A percentile compares a stretch with the other conserved stretches of the same genome.
phyloP scores from a whole-genome alignment of 2,329 filamentous ascomycete genomes.

The Paraphaeosphaeria sporulosa region DNA sequence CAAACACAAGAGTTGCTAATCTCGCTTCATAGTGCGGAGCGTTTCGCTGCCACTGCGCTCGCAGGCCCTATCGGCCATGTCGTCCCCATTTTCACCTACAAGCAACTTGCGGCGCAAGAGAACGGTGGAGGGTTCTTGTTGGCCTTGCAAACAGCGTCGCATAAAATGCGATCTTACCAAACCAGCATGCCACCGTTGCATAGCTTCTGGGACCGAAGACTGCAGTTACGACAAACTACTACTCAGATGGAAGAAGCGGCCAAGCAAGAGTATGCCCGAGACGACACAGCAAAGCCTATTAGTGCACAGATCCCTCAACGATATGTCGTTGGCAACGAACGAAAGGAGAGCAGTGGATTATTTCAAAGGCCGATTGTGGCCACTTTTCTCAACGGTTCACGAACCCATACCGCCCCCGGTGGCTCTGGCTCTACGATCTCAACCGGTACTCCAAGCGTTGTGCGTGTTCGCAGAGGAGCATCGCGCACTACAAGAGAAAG shows the following conservation, averaged over 20 bases:
- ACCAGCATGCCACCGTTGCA: not conserved
- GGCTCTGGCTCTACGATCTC: slow-evolving; percentile 20
- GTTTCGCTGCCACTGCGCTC: too few relatives aligned
- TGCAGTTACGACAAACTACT: slow-evolving; percentile 3
- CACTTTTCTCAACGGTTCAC: slow-evolving; percentile 20
- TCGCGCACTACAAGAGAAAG: slow-evolving; percentile 19
- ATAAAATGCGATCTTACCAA: slow-evolving; percentile 4
- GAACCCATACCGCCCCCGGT: slow-evolving; percentile 21
- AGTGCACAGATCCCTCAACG: not conserved
- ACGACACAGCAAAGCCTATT: not conserved
- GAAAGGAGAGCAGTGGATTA: slow-evolving; percentile 25
- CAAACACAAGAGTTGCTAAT: too few relatives aligned
- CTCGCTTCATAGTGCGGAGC: not conserved
- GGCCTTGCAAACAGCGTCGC: slow-evolving; percentile 5
- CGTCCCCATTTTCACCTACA: not conserved
- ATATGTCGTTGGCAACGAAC: slow-evolving; percentile 15
- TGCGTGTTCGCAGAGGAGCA: slow-evolving; percentile 24
- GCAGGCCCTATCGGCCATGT: not conserved
- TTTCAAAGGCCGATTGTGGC: slow-evolving; percentile 24
- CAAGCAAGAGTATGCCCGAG: not conserved
- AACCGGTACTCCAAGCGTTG: slow-evolving; percentile 21
- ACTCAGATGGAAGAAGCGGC: slow-evolving; percentile 9
- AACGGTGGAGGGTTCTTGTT: slow-evolving; percentile 5
- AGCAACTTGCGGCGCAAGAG: slow-evolving; percentile 2
- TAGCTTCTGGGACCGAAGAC: slow-evolving; percentile 1